Evolutionary conservation across 2,329 filamentous ascomycete genomes (phyloP), one percentile per base, ranked within the genome.

Genomic region (Claviceps capensis): DNA sequence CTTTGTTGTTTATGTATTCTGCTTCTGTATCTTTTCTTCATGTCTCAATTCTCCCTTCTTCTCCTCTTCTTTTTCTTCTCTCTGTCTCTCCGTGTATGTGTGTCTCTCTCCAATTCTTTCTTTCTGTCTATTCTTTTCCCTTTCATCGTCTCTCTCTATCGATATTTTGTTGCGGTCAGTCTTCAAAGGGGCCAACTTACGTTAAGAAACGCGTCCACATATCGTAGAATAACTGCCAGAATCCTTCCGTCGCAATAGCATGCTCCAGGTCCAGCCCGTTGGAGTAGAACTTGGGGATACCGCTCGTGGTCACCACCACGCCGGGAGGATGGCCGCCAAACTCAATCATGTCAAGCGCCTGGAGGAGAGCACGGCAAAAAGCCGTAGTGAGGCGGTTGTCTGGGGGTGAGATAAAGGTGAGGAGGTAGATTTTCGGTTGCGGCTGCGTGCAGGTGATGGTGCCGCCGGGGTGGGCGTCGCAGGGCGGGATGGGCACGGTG

Each of bases 201-300:
- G 66, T 67, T 23, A 70, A 57, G 34, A 89, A 68, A 5, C 84
- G 73, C 42, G 72, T 70, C 71, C 82, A 89, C 1, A 90, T 65
- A 14, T 71, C 71, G 67, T 82, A 89, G 11, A 89, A 67, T 49
- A 73, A 72, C 13, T 78, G 68, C 60, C 81, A 79, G 71, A 85
- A 91, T 3, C 73, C 73, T 1, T 79, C 73, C 0, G 78, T 79
- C 34, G 68, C 66, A 37, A 73, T 61, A n/a, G 81, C 83, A 62
- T 86, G 78, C 41, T 80, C 74, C 14, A 90, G 76, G 65, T 93
- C 85, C n/a, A 93, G 75, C 0, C 87, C 87, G 68, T 91, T 91
- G 65, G 78, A 83, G 71, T 85, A 93, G 73, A 91, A 91, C 63
- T 93, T 93, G 49, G 72, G 65, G 53, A 90, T 85, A 47, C 75